A percentile compares a stretch with the other conserved stretches of the same genome.
phyloP scores from a whole-genome alignment of 345 rosid genomes.

The Linum trigynum region DNA sequence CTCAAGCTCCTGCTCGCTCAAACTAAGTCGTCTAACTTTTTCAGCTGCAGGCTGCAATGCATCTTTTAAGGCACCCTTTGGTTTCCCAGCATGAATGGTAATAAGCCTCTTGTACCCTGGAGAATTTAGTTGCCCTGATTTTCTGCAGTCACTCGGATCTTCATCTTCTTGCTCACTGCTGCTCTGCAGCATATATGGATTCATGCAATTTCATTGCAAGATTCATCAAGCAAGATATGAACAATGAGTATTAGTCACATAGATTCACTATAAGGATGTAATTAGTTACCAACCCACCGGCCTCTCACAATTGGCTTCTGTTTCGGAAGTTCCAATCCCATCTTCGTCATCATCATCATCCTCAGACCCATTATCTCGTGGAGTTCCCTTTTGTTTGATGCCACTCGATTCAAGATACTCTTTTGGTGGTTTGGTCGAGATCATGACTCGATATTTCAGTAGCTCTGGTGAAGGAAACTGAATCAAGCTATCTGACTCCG shows the following conservation, averaged over 20 bases:
- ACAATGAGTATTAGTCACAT: too few relatives aligned
- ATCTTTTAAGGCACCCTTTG: neutral
- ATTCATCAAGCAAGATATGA: too few relatives aligned
- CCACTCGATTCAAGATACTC: neutral
- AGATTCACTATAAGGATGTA: constrained; percentile 3
- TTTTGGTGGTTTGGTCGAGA: constrained; percentile 1
- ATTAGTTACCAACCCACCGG: neutral
- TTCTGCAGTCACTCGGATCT: neutral
- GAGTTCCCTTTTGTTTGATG: neutral
- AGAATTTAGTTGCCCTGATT: neutral
- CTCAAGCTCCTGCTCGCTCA: constrained; percentile 1
- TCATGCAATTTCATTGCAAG: neutral
- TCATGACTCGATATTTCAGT: neutral
- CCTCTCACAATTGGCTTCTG: constrained; percentile 10
- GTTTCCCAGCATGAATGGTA: constrained; percentile 3
- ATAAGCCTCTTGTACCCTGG: constrained; percentile 1
- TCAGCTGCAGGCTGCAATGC: neutral
- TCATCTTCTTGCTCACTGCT: neutral
- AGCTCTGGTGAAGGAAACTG: constrained; percentile 5
- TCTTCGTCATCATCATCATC: constrained; percentile 1
- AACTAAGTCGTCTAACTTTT: constrained; percentile 3
- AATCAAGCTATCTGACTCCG: constrained; percentile 3
- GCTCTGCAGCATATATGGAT: neutral
- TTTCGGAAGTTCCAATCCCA: constrained; percentile 9
- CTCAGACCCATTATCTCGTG: neutral